A percentile compares a stretch with the other conserved stretches of the same genome.
phyloP scores from a whole-genome alignment of 2,329 filamentous ascomycete species.

The Cladosporium sp. region DNA sequence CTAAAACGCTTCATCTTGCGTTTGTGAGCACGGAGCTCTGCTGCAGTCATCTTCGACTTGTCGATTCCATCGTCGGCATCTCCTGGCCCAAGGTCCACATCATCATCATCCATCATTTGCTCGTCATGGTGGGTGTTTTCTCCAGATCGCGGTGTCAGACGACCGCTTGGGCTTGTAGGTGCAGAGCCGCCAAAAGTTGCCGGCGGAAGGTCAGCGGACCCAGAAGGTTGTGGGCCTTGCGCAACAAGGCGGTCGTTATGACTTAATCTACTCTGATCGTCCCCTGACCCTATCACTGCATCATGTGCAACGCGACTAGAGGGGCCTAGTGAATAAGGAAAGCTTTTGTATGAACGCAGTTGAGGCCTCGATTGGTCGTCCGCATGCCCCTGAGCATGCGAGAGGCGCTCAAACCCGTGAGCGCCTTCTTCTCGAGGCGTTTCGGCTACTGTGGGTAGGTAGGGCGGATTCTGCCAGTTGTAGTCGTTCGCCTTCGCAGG shows the following conservation, averaged over 20 bases:
- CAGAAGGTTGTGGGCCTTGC: constrained; percentile 15
- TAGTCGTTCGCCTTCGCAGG: constrained; percentile 38
- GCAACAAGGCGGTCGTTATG: constrained; percentile 1
- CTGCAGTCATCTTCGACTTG: constrained; percentile 38
- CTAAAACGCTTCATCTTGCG: constrained; percentile 70
- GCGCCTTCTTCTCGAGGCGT: constrained; percentile 7
- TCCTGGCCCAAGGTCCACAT: constrained; percentile 29
- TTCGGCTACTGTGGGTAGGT: constrained; percentile 11
- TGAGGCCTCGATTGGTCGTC: constrained; percentile 25
- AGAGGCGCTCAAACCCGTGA: constrained; percentile 1
- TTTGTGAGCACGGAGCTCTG: constrained; percentile 46
- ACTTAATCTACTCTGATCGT: background rate
- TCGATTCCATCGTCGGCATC: constrained; percentile 25
- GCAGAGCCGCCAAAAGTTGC: constrained; percentile 39
- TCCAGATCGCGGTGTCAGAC: constrained; percentile 42
- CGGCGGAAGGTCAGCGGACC: constrained; percentile 14
- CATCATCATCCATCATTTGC: constrained; percentile 35
- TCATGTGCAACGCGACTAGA: constrained; percentile 18
- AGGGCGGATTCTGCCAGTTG: constrained; percentile 35
- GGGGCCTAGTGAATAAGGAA: constrained; percentile 37
- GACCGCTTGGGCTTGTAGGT: constrained; percentile 42
- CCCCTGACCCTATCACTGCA: background rate
- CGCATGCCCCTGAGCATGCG: background rate
- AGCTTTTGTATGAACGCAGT: constrained; percentile 41
- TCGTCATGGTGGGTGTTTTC: constrained; percentile 37